A percentile compares a stretch with the other conserved stretches of the same genome.
Evolutionary conservation across 2,329 filamentous ascomycete species (phyloP).

Genomic region (Apiospora arundinis): DNA sequence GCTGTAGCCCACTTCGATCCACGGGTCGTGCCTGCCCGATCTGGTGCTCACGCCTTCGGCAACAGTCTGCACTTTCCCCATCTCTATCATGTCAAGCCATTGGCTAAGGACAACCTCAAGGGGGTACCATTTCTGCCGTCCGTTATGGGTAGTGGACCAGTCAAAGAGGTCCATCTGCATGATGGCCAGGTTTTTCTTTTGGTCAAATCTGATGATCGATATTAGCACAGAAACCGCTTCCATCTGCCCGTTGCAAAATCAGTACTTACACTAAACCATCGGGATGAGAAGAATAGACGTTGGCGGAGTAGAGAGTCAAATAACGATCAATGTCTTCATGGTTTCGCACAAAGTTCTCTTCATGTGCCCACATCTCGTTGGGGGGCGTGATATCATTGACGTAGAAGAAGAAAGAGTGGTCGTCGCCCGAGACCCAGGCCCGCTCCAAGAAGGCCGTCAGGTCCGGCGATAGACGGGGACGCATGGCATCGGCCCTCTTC

Average conservation of each 20-base stretch:
- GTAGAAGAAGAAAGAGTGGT: constrained; percentile 29
- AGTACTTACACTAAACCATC: constrained; percentile 21
- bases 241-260: not conserved
- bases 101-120: constrained; percentile 30
- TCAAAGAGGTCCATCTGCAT: constrained; percentile 26
- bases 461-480: constrained; percentile 26
- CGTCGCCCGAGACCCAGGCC: constrained; percentile 23
- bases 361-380: constrained; percentile 21
- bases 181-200: constrained; percentile 26
- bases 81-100: constrained; percentile 29
- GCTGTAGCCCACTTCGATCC: constrained; percentile 28
- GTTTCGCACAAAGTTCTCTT: not conserved
- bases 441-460: constrained; percentile 27
- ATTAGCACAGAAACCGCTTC: not conserved
- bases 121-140: constrained; percentile 30
- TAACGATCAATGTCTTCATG: constrained; percentile 20
- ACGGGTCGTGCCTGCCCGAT: constrained; percentile 23
- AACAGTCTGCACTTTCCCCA: constrained; percentile 28
- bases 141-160: constrained; percentile 25
- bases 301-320: constrained; percentile 25
- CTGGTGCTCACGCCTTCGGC: not conserved
- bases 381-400: constrained; percentile 23
- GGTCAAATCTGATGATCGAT: constrained; percentile 26
- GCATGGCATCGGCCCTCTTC: constrained; percentile 16
- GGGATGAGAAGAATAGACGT: not conserved